Percentiles rank a stretch among this genome's conserved stretches.
Conservation (phyloP, 306 rosid species). For the Gastrolobium bilobum region DNA sequence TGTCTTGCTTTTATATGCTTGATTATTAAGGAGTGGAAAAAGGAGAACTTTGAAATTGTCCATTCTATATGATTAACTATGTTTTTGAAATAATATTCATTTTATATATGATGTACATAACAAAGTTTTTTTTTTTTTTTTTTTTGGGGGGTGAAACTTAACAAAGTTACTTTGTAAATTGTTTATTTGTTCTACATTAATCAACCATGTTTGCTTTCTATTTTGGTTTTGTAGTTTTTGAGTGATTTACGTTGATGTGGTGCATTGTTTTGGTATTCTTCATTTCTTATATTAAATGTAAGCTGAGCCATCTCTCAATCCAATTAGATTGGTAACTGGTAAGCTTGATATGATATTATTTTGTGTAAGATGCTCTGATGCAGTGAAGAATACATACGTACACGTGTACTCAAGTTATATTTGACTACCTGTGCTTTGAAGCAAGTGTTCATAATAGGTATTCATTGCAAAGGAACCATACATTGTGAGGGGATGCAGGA, state of each 20-base stretch:
- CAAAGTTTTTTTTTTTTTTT: not conserved
- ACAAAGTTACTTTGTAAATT: not conserved
- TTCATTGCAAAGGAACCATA: not conserved
- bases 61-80: not conserved
- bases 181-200: not conserved
- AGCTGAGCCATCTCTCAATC: not conserved
- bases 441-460: not conserved
- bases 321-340: not conserved
- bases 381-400: not conserved
- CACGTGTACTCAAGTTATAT: not conserved
- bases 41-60: not conserved
- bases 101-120: not conserved
- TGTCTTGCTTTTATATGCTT: constrained; percentile 14
- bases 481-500: constrained; percentile 2
- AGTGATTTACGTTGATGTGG: not conserved
- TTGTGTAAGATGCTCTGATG: not conserved
- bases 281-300: not conserved
- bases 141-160: too few relatives aligned
- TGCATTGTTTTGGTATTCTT: not conserved
- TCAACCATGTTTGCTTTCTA: not conserved
- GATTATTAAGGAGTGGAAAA: not conserved
- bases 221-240: not conserved
- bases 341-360: not conserved
- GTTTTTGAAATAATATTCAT: not conserved
- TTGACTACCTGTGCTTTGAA: not conserved